These are phyloP conservation scores for Lactarius sanguifluus DNA, from an alignment of 768 basidiomycete species.

Conservation along the genomic window DNA sequence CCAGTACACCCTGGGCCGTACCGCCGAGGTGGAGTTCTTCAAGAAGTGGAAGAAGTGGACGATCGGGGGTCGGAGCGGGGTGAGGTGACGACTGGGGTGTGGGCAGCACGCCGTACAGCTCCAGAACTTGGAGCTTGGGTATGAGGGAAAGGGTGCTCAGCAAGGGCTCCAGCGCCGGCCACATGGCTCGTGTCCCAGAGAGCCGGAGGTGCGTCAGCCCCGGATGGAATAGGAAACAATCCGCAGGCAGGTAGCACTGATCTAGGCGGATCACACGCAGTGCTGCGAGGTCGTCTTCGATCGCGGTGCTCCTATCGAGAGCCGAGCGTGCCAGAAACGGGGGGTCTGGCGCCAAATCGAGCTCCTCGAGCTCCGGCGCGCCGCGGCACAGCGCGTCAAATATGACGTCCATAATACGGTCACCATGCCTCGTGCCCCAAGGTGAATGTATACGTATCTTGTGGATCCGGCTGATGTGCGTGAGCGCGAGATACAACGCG, in stretches of 20 bases:
- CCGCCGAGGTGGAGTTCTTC: slow-evolving; percentile 13
- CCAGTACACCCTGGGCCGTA: slow-evolving; percentile 11
- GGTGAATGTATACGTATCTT: slow-evolving; percentile 16
- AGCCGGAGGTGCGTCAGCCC: slow-evolving; percentile 18
- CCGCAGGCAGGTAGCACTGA: slow-evolving; percentile 5
- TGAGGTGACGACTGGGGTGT: neutral
- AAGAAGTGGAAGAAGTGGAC: slow-evolving; percentile 2
- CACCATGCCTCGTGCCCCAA: slow-evolving; percentile 25
- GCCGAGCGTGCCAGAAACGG: slow-evolving; percentile 9
- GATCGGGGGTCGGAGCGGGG: neutral
- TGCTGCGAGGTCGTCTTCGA: neutral
- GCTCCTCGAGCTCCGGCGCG: slow-evolving; percentile 20
- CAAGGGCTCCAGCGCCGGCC: slow-evolving; percentile 14
- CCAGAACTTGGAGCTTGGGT: slow-evolving; percentile 16
- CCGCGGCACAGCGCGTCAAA: slow-evolving; percentile 10
- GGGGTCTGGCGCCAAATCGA: slow-evolving; percentile 16
- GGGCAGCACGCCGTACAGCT: slow-evolving; percentile 16
- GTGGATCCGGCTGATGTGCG: slow-evolving; percentile 9
- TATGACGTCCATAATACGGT: slow-evolving; percentile 18
- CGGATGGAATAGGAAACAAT: slow-evolving; percentile 8
- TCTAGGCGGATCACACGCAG: slow-evolving; percentile 16
- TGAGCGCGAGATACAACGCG: slow-evolving; percentile 13
- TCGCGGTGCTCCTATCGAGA: neutral
- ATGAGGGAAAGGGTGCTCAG: slow-evolving; percentile 13
- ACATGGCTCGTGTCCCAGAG: slow-evolving; percentile 6